Conservation (phyloP, 2,329 filamentous ascomycete genomes). For the Hansfordia pulvinata region DNA sequence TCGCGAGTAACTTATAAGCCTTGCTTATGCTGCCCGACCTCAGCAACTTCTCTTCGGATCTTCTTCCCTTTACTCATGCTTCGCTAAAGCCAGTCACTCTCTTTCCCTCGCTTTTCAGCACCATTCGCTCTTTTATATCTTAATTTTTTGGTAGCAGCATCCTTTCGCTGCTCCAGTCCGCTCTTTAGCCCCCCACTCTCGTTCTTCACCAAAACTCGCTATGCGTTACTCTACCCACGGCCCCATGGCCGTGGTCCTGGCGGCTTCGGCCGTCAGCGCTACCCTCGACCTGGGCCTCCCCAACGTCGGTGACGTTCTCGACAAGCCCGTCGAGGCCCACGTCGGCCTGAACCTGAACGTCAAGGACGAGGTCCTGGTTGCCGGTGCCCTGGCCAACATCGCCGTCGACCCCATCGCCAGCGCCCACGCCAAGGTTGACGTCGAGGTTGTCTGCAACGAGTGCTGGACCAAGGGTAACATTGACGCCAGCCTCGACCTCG, state of each 20-base stretch:
- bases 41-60: no score
- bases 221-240: constrained; percentile 17
- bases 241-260: constrained; percentile 16
- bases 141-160: constrained; percentile 8
- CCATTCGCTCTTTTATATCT: constrained; percentile 10
- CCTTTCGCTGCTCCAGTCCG: constrained; percentile 15
- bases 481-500: constrained; percentile 25
- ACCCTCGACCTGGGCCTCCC: constrained; percentile 5
- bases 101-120: constrained; percentile 13
- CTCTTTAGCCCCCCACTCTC: constrained; percentile 15
- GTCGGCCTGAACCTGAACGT: constrained; percentile 12
- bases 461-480: constrained; percentile 37
- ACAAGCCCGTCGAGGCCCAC: constrained; percentile 10
- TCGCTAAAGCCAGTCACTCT: constrained; percentile 13
- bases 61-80: constrained; percentile 10
- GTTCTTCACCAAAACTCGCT: constrained; percentile 6
- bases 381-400: constrained; percentile 12
- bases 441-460: constrained; percentile 26
- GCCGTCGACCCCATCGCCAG: constrained; percentile 24
- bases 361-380: constrained; percentile 11
- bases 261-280: constrained; percentile 11
- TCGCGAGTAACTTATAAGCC: no score
- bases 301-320: constrained; percentile 5
- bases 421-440: constrained; percentile 11
- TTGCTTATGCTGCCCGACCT: no score